These are phyloP conservation scores for Tylopilus sp. DNA, from an alignment of 1,284 basidiomycete species.

Conservation along the genomic window DNA sequence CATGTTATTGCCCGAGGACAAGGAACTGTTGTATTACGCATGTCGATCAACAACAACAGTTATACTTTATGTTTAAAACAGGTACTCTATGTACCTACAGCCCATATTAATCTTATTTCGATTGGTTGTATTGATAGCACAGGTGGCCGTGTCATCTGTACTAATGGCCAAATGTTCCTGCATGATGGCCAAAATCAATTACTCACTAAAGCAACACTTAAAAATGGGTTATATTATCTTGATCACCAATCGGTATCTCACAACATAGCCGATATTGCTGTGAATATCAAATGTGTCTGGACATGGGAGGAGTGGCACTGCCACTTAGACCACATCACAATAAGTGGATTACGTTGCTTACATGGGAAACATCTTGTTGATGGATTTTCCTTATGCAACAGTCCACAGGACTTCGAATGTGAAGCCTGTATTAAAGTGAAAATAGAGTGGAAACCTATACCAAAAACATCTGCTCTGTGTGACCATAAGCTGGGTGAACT, in stretches of 20 bases:
- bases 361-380: background rate
- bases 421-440: background rate
- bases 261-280: background rate
- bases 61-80: background rate
- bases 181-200: background rate
- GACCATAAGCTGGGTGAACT: background rate
- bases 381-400: background rate
- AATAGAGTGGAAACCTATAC: background rate
- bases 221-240: no score
- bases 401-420: background rate
- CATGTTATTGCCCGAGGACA: background rate
- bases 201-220: background rate
- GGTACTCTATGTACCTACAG: background rate
- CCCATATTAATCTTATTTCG: background rate
- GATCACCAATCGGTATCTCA: no score
- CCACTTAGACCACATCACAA: background rate
- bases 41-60: background rate
- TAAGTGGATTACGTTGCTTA: background rate
- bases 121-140: background rate
- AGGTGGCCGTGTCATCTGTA: background rate
- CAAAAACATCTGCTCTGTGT: background rate
- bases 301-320: slow-evolving; percentile 5
- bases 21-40: background rate
- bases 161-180: background rate
- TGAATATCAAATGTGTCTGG: background rate